Percentiles rank a stretch among this genome's conserved stretches.
Evolutionary conservation across 2,329 filamentous ascomycete genomes (phyloP).

Genomic region (Teratosphaeriaceae sp.): DNA sequence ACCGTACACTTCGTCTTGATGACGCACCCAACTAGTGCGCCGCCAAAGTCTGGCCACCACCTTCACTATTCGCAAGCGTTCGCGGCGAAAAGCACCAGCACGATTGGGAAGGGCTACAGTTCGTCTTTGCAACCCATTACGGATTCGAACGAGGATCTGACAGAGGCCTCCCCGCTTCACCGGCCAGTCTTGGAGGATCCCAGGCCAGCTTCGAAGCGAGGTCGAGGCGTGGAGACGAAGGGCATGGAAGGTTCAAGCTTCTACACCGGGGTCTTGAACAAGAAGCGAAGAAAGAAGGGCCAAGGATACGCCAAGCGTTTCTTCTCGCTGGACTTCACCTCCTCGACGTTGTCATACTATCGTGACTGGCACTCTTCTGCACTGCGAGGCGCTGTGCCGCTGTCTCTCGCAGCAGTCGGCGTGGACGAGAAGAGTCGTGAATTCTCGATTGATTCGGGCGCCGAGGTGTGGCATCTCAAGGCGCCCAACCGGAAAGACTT

Average conservation of each 20-base stretch:
- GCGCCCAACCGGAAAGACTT: slow-evolving; percentile 81
- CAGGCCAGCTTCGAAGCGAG: slow-evolving; percentile 33
- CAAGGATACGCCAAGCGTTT: slow-evolving; percentile 90
- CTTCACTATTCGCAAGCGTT: slow-evolving; percentile 52
- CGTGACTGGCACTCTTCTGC: slow-evolving; percentile 90
- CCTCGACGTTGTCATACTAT: slow-evolving; percentile 93
- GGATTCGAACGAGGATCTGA: slow-evolving; percentile 47
- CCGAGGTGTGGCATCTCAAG: slow-evolving; percentile 92
- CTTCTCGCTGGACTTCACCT: slow-evolving; percentile 92
- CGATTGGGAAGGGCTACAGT: slow-evolving; percentile 33
- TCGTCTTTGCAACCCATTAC: slow-evolving; percentile 36
- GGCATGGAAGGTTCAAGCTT: slow-evolving; percentile 46
- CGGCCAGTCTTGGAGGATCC: slow-evolving; percentile 30
- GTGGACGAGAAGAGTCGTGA: slow-evolving; percentile 83
- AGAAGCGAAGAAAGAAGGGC: slow-evolving; percentile 85
- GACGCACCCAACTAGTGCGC: slow-evolving; percentile 79
- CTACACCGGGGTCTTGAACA: slow-evolving; percentile 79
- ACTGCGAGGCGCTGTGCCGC: slow-evolving; percentile 81
- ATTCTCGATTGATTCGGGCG: slow-evolving; percentile 93
- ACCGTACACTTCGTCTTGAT: slow-evolving; percentile 90
- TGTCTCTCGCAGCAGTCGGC: slow-evolving; percentile 84
- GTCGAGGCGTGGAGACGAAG: slow-evolving; percentile 24
- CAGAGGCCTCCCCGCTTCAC: slow-evolving; percentile 28
- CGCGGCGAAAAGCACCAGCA: slow-evolving; percentile 41
- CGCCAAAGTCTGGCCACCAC: slow-evolving; percentile 68